phyloP scores from a whole-genome alignment of 352 stramenopile species.

The Phytopythium helicoides region DNA sequence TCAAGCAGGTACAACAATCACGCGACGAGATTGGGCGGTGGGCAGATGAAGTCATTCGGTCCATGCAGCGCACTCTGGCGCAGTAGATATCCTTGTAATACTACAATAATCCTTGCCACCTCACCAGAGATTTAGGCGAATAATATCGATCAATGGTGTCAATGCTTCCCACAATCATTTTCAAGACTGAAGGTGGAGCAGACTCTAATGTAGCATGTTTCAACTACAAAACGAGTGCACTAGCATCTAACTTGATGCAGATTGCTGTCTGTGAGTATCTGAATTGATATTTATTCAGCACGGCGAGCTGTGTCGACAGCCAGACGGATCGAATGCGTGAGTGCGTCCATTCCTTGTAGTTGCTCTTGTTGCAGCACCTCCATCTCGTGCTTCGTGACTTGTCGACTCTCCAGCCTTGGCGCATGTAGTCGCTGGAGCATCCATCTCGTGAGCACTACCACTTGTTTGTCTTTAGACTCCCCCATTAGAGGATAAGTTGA shows the following conservation, averaged over 20 bases:
- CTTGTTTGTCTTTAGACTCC: not conserved
- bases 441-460: conserved; percentile 2
- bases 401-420: not conserved
- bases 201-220: no score
- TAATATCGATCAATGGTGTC: no score
- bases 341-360: not conserved
- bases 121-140: no score
- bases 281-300: no score
- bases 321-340: not conserved
- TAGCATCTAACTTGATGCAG: no score
- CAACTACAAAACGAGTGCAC: no score
- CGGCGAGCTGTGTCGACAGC: not conserved
- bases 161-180: no score
- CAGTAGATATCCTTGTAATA: not conserved
- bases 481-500: conserved; percentile 1
- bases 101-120: not conserved
- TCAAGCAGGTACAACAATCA: conserved; percentile 22
- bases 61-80: conserved; percentile 21
- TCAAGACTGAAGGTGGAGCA: no score
- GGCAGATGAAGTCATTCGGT: conserved; percentile 28
- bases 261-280: no score
- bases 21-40: conserved; percentile 30
- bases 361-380: not conserved
- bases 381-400: conserved; percentile 1
- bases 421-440: not conserved